Evolutionary conservation across 495 filamentous ascomycete genomes (phyloP), one percentile per base, ranked within the genome.

Genomic region (Xylaria nigripes): DNA sequence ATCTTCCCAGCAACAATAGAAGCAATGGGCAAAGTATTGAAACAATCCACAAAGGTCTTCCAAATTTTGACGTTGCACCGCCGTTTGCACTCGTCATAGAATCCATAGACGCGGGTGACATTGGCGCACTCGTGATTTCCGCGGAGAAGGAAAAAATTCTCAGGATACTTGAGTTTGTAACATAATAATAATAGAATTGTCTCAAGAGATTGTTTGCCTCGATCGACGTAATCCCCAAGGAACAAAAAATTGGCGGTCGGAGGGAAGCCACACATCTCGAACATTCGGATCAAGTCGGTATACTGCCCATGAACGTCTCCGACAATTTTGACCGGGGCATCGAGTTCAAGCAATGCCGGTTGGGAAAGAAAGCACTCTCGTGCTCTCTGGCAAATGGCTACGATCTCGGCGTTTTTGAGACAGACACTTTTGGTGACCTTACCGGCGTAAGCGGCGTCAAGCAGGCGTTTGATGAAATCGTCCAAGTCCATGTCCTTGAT

Each of bases 111-210:
- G 34, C 93, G 81, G 16, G 93, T 99, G 34, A 99, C 94, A 62
- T 97, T 99, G 64, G 94, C 93, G 71, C 94, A 96, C 67, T 99
- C 93, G 63, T 99, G 93, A 64, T 99, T 99, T 34, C 93, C 93
- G 40, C 93, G 86, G 21, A 99, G 77, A 50, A 99, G 75, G 72
- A 99, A 99, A 72, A 99, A 99, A 71, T 99, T 99, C 71, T 97
- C 94, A 6, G 93, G 93, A 58, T 87, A 99, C 66, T 96, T 96
- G 62, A 97, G 82, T 72, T 99, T 99, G 77, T 97, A 99, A 75
- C 93, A 99, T 51, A 99, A 70, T 12, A 99, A 77, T 32, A 99
- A 80, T 6, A 99, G 79, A 55, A 99, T 99, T 0, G 93, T 99
- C 70, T 99, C 93, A 54, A 99, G 74, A 44, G 89, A 95, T 64